These are phyloP conservation scores for Entomophthora muscae DNA, from an alignment of 371 early-diverging fungal genomes.

Conservation along the genomic window DNA sequence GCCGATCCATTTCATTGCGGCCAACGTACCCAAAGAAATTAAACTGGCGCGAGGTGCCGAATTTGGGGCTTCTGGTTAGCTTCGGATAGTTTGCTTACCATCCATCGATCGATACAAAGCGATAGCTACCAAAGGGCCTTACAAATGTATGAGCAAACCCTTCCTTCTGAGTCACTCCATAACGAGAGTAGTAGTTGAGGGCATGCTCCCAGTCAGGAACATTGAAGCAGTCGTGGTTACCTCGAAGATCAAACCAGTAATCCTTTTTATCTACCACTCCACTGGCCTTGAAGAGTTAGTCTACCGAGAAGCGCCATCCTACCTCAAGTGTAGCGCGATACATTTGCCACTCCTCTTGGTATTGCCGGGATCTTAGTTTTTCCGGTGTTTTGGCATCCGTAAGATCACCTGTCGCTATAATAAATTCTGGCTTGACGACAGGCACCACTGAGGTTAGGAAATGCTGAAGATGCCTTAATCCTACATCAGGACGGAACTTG, in stretches of 20 bases:
- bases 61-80: constrained; percentile 29
- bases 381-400: constrained; percentile 69
- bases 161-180: constrained; percentile 28
- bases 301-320: constrained; percentile 11
- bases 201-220: constrained; percentile 38
- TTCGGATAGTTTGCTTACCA: constrained; percentile 26
- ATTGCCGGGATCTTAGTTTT: constrained; percentile 47
- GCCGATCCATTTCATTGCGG: constrained; percentile 45
- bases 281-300: constrained; percentile 14
- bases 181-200: constrained; percentile 37
- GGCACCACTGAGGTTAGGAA: constrained; percentile 17
- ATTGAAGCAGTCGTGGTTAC: constrained; percentile 75
- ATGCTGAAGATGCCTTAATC: neutral
- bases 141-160: constrained; percentile 42
- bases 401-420: constrained; percentile 57
- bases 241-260: constrained; percentile 75
- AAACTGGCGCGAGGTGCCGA: constrained; percentile 66
- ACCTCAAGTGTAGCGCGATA: constrained; percentile 38
- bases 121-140: constrained; percentile 47
- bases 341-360: constrained; percentile 62
- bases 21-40: constrained; percentile 82
- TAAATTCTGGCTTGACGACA: constrained; percentile 44
- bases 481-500: neutral
- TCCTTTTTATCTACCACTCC: constrained; percentile 19
- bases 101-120: constrained; percentile 70